These are phyloP conservation scores for Cryptococcus sp. DNA, from an alignment of 1,284 basidiomycete genomes.

Conservation along the genomic window DNA sequence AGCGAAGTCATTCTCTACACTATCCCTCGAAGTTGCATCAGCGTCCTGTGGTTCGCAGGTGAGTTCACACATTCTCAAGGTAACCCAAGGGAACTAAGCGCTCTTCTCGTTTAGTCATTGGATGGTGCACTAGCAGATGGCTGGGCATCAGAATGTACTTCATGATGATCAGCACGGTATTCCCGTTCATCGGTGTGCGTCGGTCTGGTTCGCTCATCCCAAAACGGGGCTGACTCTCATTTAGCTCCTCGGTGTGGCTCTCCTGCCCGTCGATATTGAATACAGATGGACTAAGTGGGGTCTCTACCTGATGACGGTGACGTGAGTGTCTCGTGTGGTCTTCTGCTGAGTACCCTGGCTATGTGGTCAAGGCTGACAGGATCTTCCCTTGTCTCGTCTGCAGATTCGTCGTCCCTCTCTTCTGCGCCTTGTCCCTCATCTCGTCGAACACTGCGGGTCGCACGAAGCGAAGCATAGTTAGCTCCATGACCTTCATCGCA, in stretches of 20 bases:
- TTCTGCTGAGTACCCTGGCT: neutral
- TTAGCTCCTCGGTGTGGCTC: conserved; percentile 19
- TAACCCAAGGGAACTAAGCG: too few relatives aligned
- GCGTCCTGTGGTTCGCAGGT: conserved; percentile 33
- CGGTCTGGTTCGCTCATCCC: too few relatives aligned
- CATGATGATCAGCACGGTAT: conserved; percentile 29
- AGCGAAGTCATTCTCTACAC: conserved; percentile 36
- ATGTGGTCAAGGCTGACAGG: too few relatives aligned
- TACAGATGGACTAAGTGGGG: conserved; percentile 37
- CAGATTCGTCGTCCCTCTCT: conserved; percentile 30
- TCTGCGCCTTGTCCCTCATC: conserved; percentile 37
- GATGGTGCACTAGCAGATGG: conserved; percentile 27
- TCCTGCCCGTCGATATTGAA: conserved; percentile 16
- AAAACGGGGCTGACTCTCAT: neutral
- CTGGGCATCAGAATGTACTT: conserved; percentile 35
- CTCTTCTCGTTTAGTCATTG: conserved; percentile 19
- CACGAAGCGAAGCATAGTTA: conserved; percentile 38
- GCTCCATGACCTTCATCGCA: conserved; percentile 30
- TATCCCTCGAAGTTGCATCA: conserved; percentile 34
- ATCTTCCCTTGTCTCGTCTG: neutral
- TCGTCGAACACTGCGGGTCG: conserved; percentile 39
- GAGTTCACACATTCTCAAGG: too few relatives aligned
- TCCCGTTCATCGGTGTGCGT: conserved; percentile 23
- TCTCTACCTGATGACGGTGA: conserved; percentile 32
- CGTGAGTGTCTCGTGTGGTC: conserved; percentile 9